These are phyloP conservation scores for Elsinoe australis DNA, from an alignment of 2,329 filamentous ascomycete species.

Conservation along the genomic window DNA sequence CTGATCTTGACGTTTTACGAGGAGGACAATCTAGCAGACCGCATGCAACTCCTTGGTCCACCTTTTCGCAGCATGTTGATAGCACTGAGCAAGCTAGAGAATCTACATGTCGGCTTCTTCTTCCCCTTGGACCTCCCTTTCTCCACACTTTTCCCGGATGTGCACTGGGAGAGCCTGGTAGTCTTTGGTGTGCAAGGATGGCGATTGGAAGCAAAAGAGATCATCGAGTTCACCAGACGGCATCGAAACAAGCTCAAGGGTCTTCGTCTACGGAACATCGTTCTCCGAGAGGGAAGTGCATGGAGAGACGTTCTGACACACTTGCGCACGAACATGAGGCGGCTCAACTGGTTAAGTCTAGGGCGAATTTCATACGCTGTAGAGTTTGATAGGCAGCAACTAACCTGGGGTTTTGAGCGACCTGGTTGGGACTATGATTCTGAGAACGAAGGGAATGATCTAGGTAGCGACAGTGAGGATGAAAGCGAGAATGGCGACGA, in stretches of 20 bases:
- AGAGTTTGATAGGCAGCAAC: constrained; percentile 41
- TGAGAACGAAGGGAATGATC: constrained; percentile 32
- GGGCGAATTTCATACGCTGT: constrained; percentile 53
- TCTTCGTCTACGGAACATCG: constrained; percentile 53
- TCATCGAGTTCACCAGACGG: constrained; percentile 49
- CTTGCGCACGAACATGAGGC: constrained; percentile 49
- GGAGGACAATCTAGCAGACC: constrained; percentile 47
- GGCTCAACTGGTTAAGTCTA: constrained; percentile 56
- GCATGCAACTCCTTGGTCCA: constrained; percentile 50
- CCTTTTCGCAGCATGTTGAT: constrained; percentile 53
- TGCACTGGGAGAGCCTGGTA: constrained; percentile 53
- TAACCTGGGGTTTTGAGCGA: constrained; percentile 44
- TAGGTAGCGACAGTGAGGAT: too few species aligned
- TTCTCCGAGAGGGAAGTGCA: constrained; percentile 50
- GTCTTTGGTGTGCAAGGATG: constrained; percentile 60
- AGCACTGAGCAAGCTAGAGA: constrained; percentile 52
- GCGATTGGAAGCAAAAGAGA: constrained; percentile 53
- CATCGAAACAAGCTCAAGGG: constrained; percentile 52
- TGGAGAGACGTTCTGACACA: constrained; percentile 55
- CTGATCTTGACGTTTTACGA: constrained; percentile 58
- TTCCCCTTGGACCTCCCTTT: constrained; percentile 50
- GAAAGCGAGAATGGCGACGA: constrained; percentile 18
- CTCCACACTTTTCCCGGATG: constrained; percentile 55
- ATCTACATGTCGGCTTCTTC: constrained; percentile 58
- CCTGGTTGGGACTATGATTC: constrained; percentile 36